Percentiles rank a stretch among this genome's conserved stretches.
phyloP scores from a whole-genome alignment of 805 yeast species.

The Metschnikowia drakensbergensis region DNA sequence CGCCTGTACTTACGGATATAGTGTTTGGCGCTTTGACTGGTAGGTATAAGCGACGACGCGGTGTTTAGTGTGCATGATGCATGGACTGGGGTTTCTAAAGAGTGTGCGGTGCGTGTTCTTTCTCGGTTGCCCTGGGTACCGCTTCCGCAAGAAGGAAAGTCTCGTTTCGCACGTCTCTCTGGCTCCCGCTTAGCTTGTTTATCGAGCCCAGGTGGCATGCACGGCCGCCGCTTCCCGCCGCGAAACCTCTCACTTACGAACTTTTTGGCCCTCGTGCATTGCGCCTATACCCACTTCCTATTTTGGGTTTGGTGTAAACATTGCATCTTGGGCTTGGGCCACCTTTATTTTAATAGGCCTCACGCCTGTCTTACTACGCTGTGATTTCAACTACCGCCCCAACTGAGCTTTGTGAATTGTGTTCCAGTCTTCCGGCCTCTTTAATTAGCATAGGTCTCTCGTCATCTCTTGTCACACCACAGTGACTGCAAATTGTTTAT shows the following conservation, averaged over 20 bases:
- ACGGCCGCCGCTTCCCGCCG: constrained; percentile 1
- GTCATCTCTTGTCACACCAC: neutral
- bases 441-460: neutral
- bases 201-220: neutral
- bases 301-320: constrained; percentile 2
- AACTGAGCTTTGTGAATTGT: neutral
- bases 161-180: neutral
- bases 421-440: neutral
- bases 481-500: neutral
- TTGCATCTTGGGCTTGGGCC: constrained; percentile 1
- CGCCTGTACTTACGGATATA: neutral
- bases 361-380: neutral
- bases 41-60: neutral
- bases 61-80: neutral
- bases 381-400: neutral
- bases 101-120: neutral
- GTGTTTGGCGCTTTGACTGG: neutral
- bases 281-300: constrained; percentile 3
- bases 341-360: neutral
- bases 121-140: neutral
- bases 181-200: neutral
- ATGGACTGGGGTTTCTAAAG: neutral
- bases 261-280: constrained; percentile 2
- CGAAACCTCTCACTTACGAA: neutral
- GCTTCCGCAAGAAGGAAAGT: neutral